Evolutionary conservation across 805 yeast genomes (phyloP).

Genomic region (Metschnikowia chrysomelidarum): DNA sequence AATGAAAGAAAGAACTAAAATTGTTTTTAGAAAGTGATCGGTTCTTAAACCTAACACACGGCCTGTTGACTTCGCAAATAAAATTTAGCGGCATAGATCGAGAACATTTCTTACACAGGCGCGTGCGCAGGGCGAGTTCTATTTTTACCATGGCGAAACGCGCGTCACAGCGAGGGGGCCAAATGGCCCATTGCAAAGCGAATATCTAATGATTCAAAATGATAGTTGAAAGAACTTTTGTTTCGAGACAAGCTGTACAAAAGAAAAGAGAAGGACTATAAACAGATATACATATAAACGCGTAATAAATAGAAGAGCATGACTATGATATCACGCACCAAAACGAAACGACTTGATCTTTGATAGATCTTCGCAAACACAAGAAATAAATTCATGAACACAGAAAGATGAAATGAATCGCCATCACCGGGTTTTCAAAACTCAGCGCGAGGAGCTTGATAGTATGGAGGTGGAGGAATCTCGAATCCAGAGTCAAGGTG

Average conservation of each 20-base stretch:
- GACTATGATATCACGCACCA: too few relatives aligned
- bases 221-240: too few relatives aligned
- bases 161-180: too few relatives aligned
- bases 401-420: slow-evolving; percentile 1
- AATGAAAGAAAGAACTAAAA: not conserved
- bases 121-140: too few relatives aligned
- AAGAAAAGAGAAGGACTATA: too few relatives aligned
- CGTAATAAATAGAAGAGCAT: too few relatives aligned
- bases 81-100: slow-evolving; percentile 7
- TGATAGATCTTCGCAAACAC: too few relatives aligned
- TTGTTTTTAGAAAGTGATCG: not conserved
- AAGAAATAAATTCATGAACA: slow-evolving; percentile 2
- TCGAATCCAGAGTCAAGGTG: slow-evolving; percentile 9
- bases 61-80: slow-evolving; percentile 3
- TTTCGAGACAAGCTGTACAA: too few relatives aligned
- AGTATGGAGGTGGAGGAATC: slow-evolving; percentile 21
- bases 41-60: slow-evolving; percentile 2
- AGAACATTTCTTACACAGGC: slow-evolving; percentile 4
- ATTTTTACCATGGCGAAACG: slow-evolving; percentile 4
- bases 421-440: slow-evolving; percentile 5
- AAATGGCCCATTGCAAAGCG: too few relatives aligned
- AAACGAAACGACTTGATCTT: too few relatives aligned
- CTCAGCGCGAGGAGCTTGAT: slow-evolving; percentile 17
- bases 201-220: too few relatives aligned
- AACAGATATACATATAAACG: too few relatives aligned